These are phyloP conservation scores for Trifolium repens DNA, from an alignment of 306 rosid species.

Conservation along the genomic window DNA sequence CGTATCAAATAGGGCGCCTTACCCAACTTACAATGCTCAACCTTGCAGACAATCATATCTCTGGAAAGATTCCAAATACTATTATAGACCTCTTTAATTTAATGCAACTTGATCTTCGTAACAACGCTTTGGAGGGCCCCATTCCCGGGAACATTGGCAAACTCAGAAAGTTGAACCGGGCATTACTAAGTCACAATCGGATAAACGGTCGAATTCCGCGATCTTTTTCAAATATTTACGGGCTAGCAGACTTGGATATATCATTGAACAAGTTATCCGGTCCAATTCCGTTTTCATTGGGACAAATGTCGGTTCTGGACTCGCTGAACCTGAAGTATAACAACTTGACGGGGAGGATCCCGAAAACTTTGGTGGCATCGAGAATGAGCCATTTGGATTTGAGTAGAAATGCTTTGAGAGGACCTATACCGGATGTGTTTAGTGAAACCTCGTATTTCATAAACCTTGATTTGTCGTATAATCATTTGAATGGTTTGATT, in stretches of 20 bases:
- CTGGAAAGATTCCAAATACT: slow-evolving; percentile 63
- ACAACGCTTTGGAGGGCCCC: slow-evolving; percentile 66
- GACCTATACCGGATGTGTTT: slow-evolving; percentile 62
- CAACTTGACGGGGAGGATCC: slow-evolving; percentile 60
- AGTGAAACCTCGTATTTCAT: slow-evolving; percentile 68
- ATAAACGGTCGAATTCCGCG: slow-evolving; percentile 64
- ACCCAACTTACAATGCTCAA: slow-evolving; percentile 62
- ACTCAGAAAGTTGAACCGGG: slow-evolving; percentile 62
- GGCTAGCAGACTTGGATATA: slow-evolving; percentile 74
- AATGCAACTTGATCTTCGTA: slow-evolving; percentile 79
- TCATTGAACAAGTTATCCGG: slow-evolving; percentile 72
- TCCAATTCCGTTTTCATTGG: slow-evolving; percentile 57
- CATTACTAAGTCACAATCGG: slow-evolving; percentile 63
- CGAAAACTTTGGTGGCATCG: slow-evolving; percentile 57
- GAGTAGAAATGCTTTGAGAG: slow-evolving; percentile 63
- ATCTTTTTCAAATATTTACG: slow-evolving; percentile 56
- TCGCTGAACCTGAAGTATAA: slow-evolving; percentile 70
- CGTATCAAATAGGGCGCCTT: slow-evolving; percentile 62
- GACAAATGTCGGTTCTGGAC: slow-evolving; percentile 72
- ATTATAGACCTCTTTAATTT: slow-evolving; percentile 53
- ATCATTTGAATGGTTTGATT: slow-evolving; percentile 58
- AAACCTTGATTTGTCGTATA: slow-evolving; percentile 68
- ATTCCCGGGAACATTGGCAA: slow-evolving; percentile 58
- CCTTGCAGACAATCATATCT: slow-evolving; percentile 77
- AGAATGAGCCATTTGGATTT: slow-evolving; percentile 66